Base-by-base conservation (phyloP, 257 asterid genomes). In the Linaria vulgaris region DNA sequence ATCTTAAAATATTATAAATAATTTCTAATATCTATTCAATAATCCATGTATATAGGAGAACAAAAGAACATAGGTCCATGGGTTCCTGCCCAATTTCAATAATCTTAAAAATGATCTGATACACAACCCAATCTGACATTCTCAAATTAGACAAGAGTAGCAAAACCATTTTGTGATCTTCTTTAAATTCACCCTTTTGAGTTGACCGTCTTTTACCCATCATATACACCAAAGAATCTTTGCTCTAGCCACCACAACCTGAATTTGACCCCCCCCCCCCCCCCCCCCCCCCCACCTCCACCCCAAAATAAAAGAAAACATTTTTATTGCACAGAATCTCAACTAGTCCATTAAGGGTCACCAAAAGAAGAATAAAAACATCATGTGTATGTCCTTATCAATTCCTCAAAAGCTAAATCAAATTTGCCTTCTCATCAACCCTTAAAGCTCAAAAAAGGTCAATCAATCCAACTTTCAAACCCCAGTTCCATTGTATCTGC, bases 341-440 rank as follows among this genome's bases (percentile, higher is more conserved):
- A 4, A 2, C 12, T 0, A 12, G 50, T 21, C 27, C 53, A 22
- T 23, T 16, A 37, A 44, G 66, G 45, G 62, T 21, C 58, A 30
- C 49, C 76, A 54, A 62, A 61, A 10, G 9, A 65, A 47, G n/a
- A n/a, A n/a, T n/a, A 30, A 59, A 56, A 30, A 2, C 27, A 1
- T 15, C 46, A 15, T 15, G 14, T n/a, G n/a, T n/a, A 19, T 37
- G 80, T 76, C 77, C 63, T 64, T 75, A 50, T 58, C 79, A 45
- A 56, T 68, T 20, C 59, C 76, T 69, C 82, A 84, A 81, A 68
- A 74, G 90, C 72, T 65, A 54, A n/a, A 39, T 45, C 74, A 48
- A 53, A 51, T 27, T 57, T 78, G 88, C 72, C 92, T 80, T 63
- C 80, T 85, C 87, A 68, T 41, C 55, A 48, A 48, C 67, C 60